Conservation (phyloP, 306 rosid genomes). For the Mimosa bimucronata region DNA sequence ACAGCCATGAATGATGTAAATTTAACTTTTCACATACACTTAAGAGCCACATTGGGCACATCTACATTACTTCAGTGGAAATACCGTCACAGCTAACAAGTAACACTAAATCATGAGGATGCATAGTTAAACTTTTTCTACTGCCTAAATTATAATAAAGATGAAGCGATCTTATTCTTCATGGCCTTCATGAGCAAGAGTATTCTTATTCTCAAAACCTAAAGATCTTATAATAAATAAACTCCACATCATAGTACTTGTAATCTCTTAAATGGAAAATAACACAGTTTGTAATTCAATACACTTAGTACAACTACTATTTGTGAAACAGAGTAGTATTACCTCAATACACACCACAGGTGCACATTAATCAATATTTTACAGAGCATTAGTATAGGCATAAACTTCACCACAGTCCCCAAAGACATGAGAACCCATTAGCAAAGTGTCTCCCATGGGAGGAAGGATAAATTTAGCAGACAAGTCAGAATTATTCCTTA, state of each 20-base stretch:
- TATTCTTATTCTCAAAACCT: constrained; percentile 29
- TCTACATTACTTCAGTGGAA: neutral
- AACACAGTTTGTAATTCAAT: neutral
- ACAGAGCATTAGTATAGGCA: constrained; percentile 31
- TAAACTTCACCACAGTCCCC: constrained; percentile 32
- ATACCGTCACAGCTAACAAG: neutral
- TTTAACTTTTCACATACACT: neutral
- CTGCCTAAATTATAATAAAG: constrained; percentile 17
- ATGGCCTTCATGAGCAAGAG: constrained; percentile 25
- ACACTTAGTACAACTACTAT: constrained; percentile 16
- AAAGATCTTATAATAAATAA: constrained; percentile 28
- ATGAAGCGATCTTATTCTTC: constrained; percentile 8
- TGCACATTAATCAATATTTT: constrained; percentile 30
- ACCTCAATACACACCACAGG: constrained; percentile 22
- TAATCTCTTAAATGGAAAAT: neutral
- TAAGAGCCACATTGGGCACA: constrained; percentile 15
- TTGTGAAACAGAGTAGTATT: constrained; percentile 16
- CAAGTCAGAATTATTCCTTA: constrained; percentile 50
- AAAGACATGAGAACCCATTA: constrained; percentile 6
- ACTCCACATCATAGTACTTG: constrained; percentile 10
- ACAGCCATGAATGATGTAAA: neutral
- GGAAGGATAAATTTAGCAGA: constrained; percentile 13
- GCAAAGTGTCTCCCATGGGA: constrained; percentile 8
- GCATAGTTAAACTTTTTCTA: constrained; percentile 15
- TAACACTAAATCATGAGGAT: constrained; percentile 8